Base-by-base conservation (phyloP, 2,329 filamentous ascomycete genomes). In the Talaromyces sp. region DNA sequence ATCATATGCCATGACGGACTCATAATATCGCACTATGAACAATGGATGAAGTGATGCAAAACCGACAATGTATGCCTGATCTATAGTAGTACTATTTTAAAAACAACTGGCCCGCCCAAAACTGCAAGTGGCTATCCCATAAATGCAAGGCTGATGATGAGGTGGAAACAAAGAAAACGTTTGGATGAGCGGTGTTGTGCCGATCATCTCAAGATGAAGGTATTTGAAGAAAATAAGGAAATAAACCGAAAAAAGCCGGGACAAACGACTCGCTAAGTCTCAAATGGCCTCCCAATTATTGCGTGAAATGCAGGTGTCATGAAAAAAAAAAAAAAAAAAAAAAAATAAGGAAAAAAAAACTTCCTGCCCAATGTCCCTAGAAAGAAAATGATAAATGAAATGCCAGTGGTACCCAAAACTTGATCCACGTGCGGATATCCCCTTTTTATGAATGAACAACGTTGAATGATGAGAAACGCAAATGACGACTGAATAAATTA, bases 231-330 rank as follows among this genome's bases (percentile, higher is more conserved):
- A 52, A 52, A 19, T 8, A 17, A n/a, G 12, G 9, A 17, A 29
- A 52, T 12, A 17, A 27, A 7, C 27, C 48, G 48, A 52, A 52
- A 8, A 17, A 52, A 52, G 48, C 14, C 5, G 17, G 48, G 14
- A 52, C 43, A 53, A 57, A 58, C 55, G 51, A 61, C 41, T 58
- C 55, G 59, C 59, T 61, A 61, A 61, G 53, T 24, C 29, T 41
- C 51, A 50, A 43, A 56, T 55, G 31, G 52, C 59, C 59, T 58
- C 59, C 59, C 59, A 61, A 21, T 32, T 52, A 55, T 26, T 54
- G 17, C 46, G 50, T 58, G 26, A 38, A 58, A 61, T 61, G 59
- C 59, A 61, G 17, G 27, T 52, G 48, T 52, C 48, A 21, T 52
- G 24, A 52, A 52, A 17, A 50, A 51, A 21, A 24, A 21, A 4